Conservation (phyloP, 257 asterid species). For the Buddleja alternifolia region DNA sequence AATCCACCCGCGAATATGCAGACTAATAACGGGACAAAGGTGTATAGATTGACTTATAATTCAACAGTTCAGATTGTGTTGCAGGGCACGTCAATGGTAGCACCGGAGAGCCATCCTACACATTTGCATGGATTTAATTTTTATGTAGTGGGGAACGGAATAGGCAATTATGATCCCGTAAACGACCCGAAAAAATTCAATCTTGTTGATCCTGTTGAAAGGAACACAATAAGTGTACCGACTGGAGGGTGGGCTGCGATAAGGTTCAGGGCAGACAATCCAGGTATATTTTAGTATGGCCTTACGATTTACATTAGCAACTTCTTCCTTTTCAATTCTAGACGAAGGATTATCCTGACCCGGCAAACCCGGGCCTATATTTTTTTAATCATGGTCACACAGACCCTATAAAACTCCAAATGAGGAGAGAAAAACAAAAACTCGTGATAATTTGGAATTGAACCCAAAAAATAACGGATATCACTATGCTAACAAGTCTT, state of each 20-base stretch:
- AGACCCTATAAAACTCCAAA: too few species aligned
- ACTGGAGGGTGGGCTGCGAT: conserved; percentile 74
- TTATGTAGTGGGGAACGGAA: conserved; percentile 61
- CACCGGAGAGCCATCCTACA: conserved; percentile 83
- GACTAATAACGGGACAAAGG: conserved; percentile 67
- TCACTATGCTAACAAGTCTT: too few species aligned
- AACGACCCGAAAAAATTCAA: conserved; percentile 58
- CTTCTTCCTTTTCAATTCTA: neutral
- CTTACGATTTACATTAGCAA: neutral
- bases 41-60: conserved; percentile 54
- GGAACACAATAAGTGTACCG: conserved; percentile 72
- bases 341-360: too few species aligned
- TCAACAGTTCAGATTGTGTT: conserved; percentile 65
- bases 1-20: conserved; percentile 57
- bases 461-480: too few species aligned
- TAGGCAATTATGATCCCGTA: conserved; percentile 60
- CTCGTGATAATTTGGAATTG: too few species aligned
- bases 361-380: too few species aligned
- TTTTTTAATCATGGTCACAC: too few species aligned
- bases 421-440: too few species aligned
- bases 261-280: conserved; percentile 75
- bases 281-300: conserved; percentile 54
- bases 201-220: conserved; percentile 74
- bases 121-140: conserved; percentile 75
- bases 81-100: conserved; percentile 67